phyloP scores from a whole-genome alignment of 345 rosid genomes.

The thale cress (Arabidopsis thaliana) region DNA sequence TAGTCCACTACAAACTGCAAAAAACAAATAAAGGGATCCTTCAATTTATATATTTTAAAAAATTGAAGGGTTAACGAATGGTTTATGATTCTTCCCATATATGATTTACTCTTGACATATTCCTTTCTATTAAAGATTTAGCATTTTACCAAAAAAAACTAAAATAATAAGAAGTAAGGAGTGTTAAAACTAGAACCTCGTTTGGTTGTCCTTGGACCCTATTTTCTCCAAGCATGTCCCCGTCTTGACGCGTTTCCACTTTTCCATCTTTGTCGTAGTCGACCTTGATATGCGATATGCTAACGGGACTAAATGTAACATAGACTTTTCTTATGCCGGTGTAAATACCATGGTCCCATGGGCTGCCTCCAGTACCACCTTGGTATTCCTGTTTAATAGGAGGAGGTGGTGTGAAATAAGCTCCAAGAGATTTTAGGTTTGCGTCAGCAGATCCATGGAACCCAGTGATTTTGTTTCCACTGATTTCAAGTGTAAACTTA shows the following conservation, averaged over 20 bases:
- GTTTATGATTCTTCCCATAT: too few species aligned
- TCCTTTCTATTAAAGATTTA: too few species aligned
- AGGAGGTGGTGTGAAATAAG: constrained; percentile 7
- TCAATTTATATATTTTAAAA: too few species aligned
- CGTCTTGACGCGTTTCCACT: neutral
- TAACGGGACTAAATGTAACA: constrained; percentile 8
- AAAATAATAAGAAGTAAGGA: too few species aligned
- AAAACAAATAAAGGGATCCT: neutral
- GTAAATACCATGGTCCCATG: constrained; percentile 6
- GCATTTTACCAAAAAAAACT: neutral
- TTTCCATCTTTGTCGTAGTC: neutral
- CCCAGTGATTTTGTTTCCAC: constrained; percentile 19
- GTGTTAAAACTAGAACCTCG: neutral
- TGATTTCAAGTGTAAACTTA: constrained; percentile 10
- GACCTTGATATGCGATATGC: constrained; percentile 13
- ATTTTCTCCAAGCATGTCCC: neutral
- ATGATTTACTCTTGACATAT: too few species aligned
- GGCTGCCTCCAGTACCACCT: too few species aligned
- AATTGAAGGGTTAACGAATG: too few species aligned
- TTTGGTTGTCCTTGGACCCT: neutral
- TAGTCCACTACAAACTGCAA: constrained; percentile 24
- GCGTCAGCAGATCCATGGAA: constrained; percentile 19
- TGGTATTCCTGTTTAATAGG: neutral
- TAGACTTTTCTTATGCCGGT: constrained; percentile 18
- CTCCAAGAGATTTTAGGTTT: constrained; percentile 16